A percentile compares a stretch with the other conserved stretches of the same genome.
phyloP scores from a whole-genome alignment of 2,329 filamentous ascomycete genomes.

The Amphichorda felina region DNA sequence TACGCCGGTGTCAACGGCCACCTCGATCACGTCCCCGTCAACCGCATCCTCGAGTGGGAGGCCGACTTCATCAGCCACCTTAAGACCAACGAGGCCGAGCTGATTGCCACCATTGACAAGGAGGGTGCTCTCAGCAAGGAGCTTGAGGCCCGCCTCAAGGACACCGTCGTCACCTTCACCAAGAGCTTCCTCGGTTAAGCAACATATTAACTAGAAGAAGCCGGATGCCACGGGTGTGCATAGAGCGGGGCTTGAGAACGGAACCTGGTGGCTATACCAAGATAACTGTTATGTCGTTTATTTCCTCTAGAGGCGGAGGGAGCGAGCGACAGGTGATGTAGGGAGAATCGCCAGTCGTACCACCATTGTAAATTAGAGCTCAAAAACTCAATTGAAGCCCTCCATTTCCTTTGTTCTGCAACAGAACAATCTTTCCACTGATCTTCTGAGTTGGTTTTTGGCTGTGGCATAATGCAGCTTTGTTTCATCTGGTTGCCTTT shows the following conservation, averaged over 20 bases:
- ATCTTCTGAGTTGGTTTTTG: background rate
- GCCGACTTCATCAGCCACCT: slow-evolving; percentile 86
- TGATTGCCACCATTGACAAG: slow-evolving; percentile 82
- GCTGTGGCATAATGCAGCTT: too few relatives aligned
- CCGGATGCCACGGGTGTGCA: slow-evolving; percentile 10
- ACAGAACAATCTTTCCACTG: too few relatives aligned
- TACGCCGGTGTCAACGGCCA: slow-evolving; percentile 97
- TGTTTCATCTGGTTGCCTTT: too few relatives aligned
- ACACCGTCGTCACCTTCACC: slow-evolving; percentile 70
- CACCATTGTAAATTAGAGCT: slow-evolving; percentile 53
- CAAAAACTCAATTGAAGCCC: slow-evolving; percentile 47
- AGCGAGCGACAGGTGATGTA: slow-evolving; percentile 30
- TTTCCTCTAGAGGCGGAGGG: slow-evolving; percentile 34
- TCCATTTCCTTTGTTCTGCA: slow-evolving; percentile 44
- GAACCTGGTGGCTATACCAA: slow-evolving; percentile 36
- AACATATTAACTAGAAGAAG: too few relatives aligned
- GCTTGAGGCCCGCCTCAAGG: slow-evolving; percentile 70
- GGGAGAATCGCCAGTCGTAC: slow-evolving; percentile 34
- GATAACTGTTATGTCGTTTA: slow-evolving; percentile 24
- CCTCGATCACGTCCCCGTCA: slow-evolving; percentile 80
- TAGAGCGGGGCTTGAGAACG: slow-evolving; percentile 18
- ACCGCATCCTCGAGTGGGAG: slow-evolving; percentile 91
- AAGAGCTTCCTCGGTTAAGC: slow-evolving; percentile 71
- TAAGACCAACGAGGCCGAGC: slow-evolving; percentile 76
- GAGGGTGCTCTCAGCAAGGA: slow-evolving; percentile 96